Evolutionary conservation across 345 rosid species (phyloP).

Genomic region (Clausena lansium): DNA sequence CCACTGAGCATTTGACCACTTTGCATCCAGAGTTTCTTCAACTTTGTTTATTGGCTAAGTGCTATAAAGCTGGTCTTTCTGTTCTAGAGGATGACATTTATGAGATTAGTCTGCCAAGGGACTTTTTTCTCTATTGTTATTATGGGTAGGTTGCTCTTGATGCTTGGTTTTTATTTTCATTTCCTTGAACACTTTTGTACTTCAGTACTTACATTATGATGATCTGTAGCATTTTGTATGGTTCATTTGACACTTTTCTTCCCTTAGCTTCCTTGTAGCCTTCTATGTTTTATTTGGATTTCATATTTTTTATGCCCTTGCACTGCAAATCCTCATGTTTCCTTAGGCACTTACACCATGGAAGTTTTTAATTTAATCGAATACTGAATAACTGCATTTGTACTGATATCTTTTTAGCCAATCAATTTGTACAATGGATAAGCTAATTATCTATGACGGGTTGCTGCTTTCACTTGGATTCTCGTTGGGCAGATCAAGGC

Average conservation of each 20-base stretch:
- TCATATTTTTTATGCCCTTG: neutral
- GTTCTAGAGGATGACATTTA: conserved; percentile 77
- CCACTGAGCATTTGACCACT: conserved; percentile 73
- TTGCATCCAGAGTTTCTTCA: conserved; percentile 92
- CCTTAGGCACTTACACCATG: neutral
- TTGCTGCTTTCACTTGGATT: too few relatives aligned
- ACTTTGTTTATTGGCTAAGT: conserved; percentile 72
- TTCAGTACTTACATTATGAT: conserved; percentile 5
- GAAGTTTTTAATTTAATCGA: neutral
- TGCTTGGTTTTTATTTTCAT: conserved; percentile 13
- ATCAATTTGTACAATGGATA: neutral
- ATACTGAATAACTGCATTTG: neutral
- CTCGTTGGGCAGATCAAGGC: too few relatives aligned
- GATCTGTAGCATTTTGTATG: neutral
- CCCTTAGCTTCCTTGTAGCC: neutral
- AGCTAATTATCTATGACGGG: neutral
- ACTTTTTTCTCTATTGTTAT: conserved; percentile 84
- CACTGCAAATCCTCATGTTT: neutral
- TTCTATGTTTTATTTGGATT: neutral
- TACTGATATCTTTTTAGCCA: neutral
- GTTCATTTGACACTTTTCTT: neutral
- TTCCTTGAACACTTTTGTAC: neutral
- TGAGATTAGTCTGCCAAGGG: conserved; percentile 90
- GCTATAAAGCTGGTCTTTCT: conserved; percentile 75
- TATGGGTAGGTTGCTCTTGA: conserved; percentile 63